Base-by-base conservation (phyloP, 495 filamentous ascomycete species). In the Trypethelium eluteriae region DNA sequence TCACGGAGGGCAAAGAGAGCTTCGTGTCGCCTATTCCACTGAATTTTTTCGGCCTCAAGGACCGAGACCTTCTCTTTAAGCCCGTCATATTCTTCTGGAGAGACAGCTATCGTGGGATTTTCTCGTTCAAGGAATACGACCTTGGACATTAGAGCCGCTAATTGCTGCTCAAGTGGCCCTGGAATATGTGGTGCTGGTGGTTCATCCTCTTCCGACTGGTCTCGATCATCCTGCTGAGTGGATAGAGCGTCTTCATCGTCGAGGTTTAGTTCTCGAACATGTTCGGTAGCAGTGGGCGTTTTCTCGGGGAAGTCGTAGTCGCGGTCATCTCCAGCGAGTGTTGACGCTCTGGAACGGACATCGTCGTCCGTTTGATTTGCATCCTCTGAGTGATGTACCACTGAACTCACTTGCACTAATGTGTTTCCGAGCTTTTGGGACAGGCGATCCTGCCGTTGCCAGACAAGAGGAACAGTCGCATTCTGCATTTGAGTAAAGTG, bases 1-100 rank as follows among this genome's bases (percentile, higher is more conserved):
- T 76, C 74, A 34, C 74, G 68, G 10, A 76, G 71, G 5, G 73
- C 70, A 46, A 63, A 76, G 35, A 76, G 64, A n/a, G 74, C 70
- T 70, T 76, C 73, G 32, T 74, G 70, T 0, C 73, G 71, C 34
- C 69, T 70, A 6, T 62, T 39, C 69, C 72, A 73, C 2, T 70
- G 62, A 4, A 68, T 66, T 62, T 75, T 75, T 63, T 75, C 69
- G 9, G 39, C 65, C 62, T 69, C 66, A 11, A 72, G 66, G 18
- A 67, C 38, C n/a, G 65, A 47, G 25, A 76, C 32, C 0, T 66
- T 65, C 25, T 39, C 34, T 38, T 69, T 50, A 16, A 76, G 65
- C 0, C 57, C 67, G 11, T 66, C 38, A 64, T 76, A 74, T 25
- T 74, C 74, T 38, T 70, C 68, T 25, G 72, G 70, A 16, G 68